A percentile compares a stretch with the other conserved stretches of the same genome.
Conservation (phyloP, 306 rosid genomes). For the Fragaria ananassa region DNA sequence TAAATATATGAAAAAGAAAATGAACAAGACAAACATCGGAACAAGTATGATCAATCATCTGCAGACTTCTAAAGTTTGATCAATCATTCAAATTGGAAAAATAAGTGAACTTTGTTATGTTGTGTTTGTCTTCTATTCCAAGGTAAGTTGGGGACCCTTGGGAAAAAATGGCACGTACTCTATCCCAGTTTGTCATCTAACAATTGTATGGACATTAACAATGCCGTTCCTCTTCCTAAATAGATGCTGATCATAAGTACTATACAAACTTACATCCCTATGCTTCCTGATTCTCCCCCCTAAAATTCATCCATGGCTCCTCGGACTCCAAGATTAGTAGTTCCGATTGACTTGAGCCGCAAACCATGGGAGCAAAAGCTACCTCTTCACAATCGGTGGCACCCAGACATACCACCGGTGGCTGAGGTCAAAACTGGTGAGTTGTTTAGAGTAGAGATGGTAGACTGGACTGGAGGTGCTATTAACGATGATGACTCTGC, state of each 20-base stretch:
- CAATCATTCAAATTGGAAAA: not conserved
- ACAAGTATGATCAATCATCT: not conserved
- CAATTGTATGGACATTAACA: not conserved
- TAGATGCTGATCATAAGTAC: slow-evolving; percentile 8
- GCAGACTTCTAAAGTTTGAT: not conserved
- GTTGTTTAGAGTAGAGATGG: slow-evolving; percentile 71
- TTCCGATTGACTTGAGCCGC: slow-evolving; percentile 61
- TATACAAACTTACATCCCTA: not conserved
- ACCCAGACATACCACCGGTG: slow-evolving; percentile 60
- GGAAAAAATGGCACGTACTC: not conserved
- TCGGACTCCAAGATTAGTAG: slow-evolving; percentile 45
- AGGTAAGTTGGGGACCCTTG: slow-evolving; percentile 1
- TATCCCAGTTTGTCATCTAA: slow-evolving; percentile 25
- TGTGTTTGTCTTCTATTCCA: not conserved
- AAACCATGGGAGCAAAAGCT: slow-evolving; percentile 71
- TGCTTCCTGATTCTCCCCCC: not conserved
- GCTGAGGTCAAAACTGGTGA: slow-evolving; percentile 46
- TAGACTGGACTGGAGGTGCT: slow-evolving; percentile 80
- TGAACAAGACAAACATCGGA: not conserved
- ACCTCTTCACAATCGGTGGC: slow-evolving; percentile 91
- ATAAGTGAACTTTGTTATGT: not conserved
- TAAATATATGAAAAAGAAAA: not conserved
- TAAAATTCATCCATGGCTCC: slow-evolving; percentile 57
- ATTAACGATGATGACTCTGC: slow-evolving; percentile 65
- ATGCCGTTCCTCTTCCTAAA: slow-evolving; percentile 1